A percentile compares a stretch with the other conserved stretches of the same genome.
These are phyloP conservation scores for Solanum rostratum DNA, from an alignment of 257 asterid species.

Conservation along the genomic window DNA sequence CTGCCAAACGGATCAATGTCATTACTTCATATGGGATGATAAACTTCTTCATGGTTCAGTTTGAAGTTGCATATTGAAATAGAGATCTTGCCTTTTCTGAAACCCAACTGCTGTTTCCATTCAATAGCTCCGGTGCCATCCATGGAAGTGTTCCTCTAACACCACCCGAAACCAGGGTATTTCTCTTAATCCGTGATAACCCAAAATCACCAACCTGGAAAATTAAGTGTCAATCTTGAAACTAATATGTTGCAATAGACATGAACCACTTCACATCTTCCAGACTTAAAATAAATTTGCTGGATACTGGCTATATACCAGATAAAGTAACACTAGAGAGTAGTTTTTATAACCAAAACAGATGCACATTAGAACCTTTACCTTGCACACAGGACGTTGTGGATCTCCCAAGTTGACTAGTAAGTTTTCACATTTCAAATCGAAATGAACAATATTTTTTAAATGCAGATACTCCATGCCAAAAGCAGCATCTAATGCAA, in stretches of 20 bases:
- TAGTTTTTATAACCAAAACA: neutral
- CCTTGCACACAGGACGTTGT: slow-evolving; percentile 86
- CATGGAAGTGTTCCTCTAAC: slow-evolving; percentile 90
- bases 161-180: slow-evolving; percentile 85
- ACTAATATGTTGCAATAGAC: neutral
- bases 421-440: slow-evolving; percentile 86
- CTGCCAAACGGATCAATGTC: slow-evolving; percentile 17
- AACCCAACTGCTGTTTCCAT: slow-evolving; percentile 58
- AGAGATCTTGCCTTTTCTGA: slow-evolving; percentile 58
- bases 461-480: slow-evolving; percentile 56
- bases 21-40: neutral
- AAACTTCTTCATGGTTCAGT: neutral
- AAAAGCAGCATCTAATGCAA: slow-evolving; percentile 56
- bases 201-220: slow-evolving; percentile 87
- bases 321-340: neutral
- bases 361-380: slow-evolving; percentile 4
- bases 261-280: neutral
- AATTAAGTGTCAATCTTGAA: neutral
- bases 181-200: slow-evolving; percentile 66
- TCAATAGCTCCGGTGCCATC: slow-evolving; percentile 92
- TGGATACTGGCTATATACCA: neutral
- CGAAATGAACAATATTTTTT: slow-evolving; percentile 74
- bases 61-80: neutral
- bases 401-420: slow-evolving; percentile 85
- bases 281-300: neutral